Conservation (phyloP, 768 basidiomycete species). For the Sutorius australiensis region DNA sequence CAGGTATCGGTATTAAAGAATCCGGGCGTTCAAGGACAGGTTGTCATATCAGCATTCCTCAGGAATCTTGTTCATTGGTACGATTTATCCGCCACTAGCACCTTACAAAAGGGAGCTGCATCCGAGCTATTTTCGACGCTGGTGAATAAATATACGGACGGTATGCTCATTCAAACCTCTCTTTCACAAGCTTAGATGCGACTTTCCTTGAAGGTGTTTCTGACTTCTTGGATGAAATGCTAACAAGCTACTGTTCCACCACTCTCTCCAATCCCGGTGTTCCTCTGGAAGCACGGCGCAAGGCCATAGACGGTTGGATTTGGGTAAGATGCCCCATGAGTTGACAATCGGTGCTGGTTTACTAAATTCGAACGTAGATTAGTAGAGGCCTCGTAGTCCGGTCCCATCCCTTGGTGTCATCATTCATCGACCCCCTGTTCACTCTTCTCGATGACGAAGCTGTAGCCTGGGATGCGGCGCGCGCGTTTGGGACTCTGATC, state of each 20-base stretch:
- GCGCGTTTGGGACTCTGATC: constrained; percentile 64
- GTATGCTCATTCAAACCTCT: constrained; percentile 35
- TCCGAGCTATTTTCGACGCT: constrained; percentile 59
- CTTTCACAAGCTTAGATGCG: not conserved
- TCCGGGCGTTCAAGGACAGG: constrained; percentile 37
- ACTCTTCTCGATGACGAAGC: constrained; percentile 61
- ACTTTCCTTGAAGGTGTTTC: constrained; percentile 38
- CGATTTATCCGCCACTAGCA: constrained; percentile 42
- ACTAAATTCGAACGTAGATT: constrained; percentile 44
- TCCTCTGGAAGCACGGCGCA: constrained; percentile 39
- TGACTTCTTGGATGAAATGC: constrained; percentile 40
- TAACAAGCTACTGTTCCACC: constrained; percentile 47
- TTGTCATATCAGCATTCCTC: constrained; percentile 49
- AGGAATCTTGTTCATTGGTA: constrained; percentile 58
- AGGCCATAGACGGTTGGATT: constrained; percentile 58
- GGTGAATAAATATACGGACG: constrained; percentile 74
- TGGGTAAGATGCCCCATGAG: constrained; percentile 49
- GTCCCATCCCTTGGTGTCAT: constrained; percentile 55
- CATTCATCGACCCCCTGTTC: constrained; percentile 63
- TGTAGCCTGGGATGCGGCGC: constrained; percentile 72
- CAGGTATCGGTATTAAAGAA: constrained; percentile 39
- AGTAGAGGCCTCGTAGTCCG: constrained; percentile 76
- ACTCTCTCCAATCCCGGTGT: constrained; percentile 38
- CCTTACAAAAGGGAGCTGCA: constrained; percentile 52
- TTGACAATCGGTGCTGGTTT: not conserved